Percentiles rank a stretch among this genome's conserved stretches.
Evolutionary conservation across 2,329 filamentous ascomycete genomes (phyloP).

Genomic region (Talaromyces sp.): DNA sequence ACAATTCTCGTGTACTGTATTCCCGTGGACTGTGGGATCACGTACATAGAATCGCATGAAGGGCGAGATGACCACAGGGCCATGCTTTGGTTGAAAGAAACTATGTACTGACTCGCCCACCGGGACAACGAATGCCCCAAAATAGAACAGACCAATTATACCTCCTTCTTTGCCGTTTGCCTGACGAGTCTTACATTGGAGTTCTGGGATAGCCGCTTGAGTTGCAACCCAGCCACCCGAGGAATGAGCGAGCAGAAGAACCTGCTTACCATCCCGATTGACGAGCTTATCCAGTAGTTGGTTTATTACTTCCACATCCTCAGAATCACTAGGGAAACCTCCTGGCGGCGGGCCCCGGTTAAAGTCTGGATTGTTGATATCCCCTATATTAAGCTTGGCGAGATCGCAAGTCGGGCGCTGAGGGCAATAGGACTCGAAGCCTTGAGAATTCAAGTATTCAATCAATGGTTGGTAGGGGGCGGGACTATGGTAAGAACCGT

Average conservation of each 20-base stretch:
- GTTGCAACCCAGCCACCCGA: constrained; percentile 32
- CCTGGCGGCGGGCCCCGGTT: constrained; percentile 21
- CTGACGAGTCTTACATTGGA: constrained; percentile 22
- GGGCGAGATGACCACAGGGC: constrained; percentile 18
- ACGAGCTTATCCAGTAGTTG: constrained; percentile 4
- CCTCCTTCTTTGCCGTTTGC: constrained; percentile 15
- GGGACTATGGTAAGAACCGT: constrained; percentile 27
- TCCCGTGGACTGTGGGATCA: no score
- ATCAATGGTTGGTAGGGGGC: constrained; percentile 26
- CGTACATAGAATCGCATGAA: constrained; percentile 28
- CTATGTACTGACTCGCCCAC: constrained; percentile 27
- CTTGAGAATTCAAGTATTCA: constrained; percentile 18
- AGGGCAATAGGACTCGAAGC: constrained; percentile 31
- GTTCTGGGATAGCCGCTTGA: constrained; percentile 24
- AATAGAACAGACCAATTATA: constrained; percentile 27
- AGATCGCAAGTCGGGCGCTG: constrained; percentile 41
- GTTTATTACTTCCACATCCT: constrained; percentile 13
- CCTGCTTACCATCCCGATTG: constrained; percentile 21
- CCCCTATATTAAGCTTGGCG: constrained; percentile 55
- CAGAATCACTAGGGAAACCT: constrained; percentile 24
- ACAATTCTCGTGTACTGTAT: no score
- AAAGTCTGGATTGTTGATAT: constrained; percentile 9
- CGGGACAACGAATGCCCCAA: constrained; percentile 28
- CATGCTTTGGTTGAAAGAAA: constrained; percentile 29
- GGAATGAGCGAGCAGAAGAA: constrained; percentile 30